Evolutionary conservation across 1,284 basidiomycete species (phyloP).

Genomic region (Stygiomarasmius scandens): DNA sequence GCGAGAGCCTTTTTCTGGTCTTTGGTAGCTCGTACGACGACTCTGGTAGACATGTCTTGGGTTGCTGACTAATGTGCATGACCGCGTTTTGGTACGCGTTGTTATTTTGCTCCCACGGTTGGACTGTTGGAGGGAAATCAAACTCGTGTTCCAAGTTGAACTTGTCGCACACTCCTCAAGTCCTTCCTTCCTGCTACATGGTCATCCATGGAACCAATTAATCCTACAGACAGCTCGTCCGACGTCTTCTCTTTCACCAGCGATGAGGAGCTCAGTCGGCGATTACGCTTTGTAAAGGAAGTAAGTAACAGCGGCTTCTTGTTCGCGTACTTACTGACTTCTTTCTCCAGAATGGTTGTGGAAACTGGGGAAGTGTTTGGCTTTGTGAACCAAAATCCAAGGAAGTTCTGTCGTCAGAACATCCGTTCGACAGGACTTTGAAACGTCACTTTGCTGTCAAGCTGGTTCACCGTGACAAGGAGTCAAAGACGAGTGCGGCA

Average conservation of each 20-base stretch:
- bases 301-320: constrained; percentile 37
- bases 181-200: constrained; percentile 8
- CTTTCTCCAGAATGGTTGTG: constrained; percentile 70
- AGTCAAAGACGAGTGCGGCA: constrained; percentile 74
- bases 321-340: constrained; percentile 8
- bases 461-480: constrained; percentile 78
- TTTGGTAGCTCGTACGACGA: background rate
- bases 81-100: background rate
- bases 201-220: constrained; percentile 16
- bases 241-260: constrained; percentile 52
- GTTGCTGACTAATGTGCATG: background rate
- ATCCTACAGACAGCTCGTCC: constrained; percentile 26
- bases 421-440: constrained; percentile 38
- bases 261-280: constrained; percentile 34
- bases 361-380: constrained; percentile 89
- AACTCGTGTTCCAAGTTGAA: background rate
- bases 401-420: constrained; percentile 35
- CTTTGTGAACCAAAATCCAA: constrained; percentile 63
- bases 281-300: constrained; percentile 76
- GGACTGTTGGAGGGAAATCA: background rate
- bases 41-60: background rate
- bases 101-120: background rate
- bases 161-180: background rate
- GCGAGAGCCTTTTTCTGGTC: background rate
- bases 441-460: constrained; percentile 80